A percentile compares a stretch with the other conserved stretches of the same genome.
Conservation (phyloP, 352 stramenopile genomes). For the Phytophthora ramorum region DNA sequence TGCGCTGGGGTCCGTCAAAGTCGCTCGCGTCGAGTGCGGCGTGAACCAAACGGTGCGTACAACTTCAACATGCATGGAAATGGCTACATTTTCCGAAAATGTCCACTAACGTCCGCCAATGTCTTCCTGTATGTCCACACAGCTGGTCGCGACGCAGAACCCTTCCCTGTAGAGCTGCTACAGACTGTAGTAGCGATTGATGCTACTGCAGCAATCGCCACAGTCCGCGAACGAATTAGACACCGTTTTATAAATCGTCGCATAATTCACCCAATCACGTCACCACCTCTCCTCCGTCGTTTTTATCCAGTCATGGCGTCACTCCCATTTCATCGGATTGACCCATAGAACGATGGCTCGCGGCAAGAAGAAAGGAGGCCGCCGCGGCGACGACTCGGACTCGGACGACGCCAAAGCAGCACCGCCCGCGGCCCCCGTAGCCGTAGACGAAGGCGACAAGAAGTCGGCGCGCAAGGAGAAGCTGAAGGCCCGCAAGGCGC, state of each 20-base stretch:
- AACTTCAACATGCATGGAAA: constrained; percentile 8
- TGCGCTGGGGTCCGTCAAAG: constrained; percentile 63
- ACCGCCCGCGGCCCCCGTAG: constrained; percentile 31
- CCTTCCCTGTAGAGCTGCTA: constrained; percentile 30
- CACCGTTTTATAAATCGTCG: neutral
- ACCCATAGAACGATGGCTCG: constrained; percentile 60
- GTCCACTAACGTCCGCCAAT: neutral
- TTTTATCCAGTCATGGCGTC: constrained; percentile 24
- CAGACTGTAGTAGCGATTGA: too few species aligned
- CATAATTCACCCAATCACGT: constrained; percentile 16
- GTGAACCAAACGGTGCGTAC: constrained; percentile 63
- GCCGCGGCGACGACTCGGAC: constrained; percentile 74
- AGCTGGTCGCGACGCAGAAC: constrained; percentile 53
- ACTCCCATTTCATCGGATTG: constrained; percentile 1
- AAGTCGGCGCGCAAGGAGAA: constrained; percentile 86
- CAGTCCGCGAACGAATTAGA: neutral
- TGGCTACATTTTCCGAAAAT: constrained; percentile 1
- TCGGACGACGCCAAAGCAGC: constrained; percentile 60
- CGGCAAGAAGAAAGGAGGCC: constrained; percentile 82
- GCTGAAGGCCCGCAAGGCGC: constrained; percentile 65
- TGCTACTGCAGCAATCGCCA: too few species aligned
- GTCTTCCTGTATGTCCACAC: neutral
- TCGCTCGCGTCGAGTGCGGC: constrained; percentile 60
- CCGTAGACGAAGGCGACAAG: constrained; percentile 59
- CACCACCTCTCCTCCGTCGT: constrained; percentile 2